Evolutionary conservation across 495 filamentous ascomycete genomes (phyloP), one percentile per base, ranked within the genome.

Genomic region (Penicillium steckii): DNA sequence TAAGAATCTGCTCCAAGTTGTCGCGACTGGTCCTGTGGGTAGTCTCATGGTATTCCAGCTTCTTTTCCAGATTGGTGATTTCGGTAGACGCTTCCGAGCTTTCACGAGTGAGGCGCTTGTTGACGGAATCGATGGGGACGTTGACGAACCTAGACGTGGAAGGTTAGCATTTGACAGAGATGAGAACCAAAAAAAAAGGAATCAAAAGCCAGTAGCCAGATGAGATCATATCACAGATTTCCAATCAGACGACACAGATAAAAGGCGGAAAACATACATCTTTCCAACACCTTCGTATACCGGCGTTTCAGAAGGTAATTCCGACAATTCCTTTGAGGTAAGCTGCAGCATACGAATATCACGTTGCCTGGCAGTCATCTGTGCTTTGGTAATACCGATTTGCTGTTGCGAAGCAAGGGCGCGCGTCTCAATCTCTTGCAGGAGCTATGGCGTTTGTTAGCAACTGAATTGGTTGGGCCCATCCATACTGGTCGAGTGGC

Each of bases 211-310:
- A n/a, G n/a, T n/a, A n/a, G n/a, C n/a, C n/a, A n/a, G n/a, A n/a
- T n/a, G n/a, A n/a, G n/a, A n/a, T n/a, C n/a, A n/a, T n/a, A n/a
- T n/a, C n/a, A n/a, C n/a, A n/a, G n/a, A n/a, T n/a, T n/a, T n/a
- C n/a, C 3, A 37, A 37, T 12, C 10, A n/a, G n/a, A 3, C 8
- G 29, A 13, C 29, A 3, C 10, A 18, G 15, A 15, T 6, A 7
- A 17, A 1, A 18, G 33, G 33, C 26, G 26, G 10, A 27, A 26
- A 21, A 69, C 87, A 66, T 67, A 96, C 94, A 98, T 97, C 76
- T 96, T 97, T 19, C 94, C 94, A 4, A 97, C 88, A 2, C 93
- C 93, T 68, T 97, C 93, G 58, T 97, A 98, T 8, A 96, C 84
- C 17, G 83, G 84, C 1, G 92, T 96, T 32, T 85, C 80, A 30